Percentiles rank a stretch among this genome's conserved stretches.
Conservation (phyloP, 306 rosid genomes). For the Cicer arietinum region DNA sequence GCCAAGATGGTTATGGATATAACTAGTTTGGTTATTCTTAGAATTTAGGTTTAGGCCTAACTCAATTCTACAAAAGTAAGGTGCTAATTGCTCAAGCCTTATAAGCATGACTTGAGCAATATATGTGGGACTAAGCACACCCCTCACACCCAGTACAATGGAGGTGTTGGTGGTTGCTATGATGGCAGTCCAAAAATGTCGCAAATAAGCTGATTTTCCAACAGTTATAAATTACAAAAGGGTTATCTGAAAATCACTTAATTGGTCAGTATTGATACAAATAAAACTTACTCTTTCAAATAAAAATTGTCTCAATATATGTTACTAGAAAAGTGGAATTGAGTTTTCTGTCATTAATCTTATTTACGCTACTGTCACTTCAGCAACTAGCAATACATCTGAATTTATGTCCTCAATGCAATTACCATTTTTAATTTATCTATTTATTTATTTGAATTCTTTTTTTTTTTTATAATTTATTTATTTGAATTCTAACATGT, state of each 20-base stretch:
- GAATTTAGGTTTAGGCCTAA: not conserved
- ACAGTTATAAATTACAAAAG: not conserved
- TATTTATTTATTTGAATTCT: conserved; percentile 14
- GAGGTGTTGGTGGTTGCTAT: not conserved
- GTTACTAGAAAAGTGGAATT: conserved; percentile 1
- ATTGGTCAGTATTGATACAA: not conserved
- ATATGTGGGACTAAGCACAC: not conserved
- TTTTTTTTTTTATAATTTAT: not conserved
- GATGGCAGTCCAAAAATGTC: not conserved
- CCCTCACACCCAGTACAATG: not conserved
- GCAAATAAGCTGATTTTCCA: too few species aligned
- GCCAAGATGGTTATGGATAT: not conserved
- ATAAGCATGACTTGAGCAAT: not conserved
- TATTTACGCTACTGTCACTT: not conserved
- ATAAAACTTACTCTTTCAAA: not conserved
- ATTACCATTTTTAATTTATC: not conserved
- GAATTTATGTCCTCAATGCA: not conserved
- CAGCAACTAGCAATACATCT: conserved; percentile 1
- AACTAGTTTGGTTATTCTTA: not conserved
- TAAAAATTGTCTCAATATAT: not conserved
- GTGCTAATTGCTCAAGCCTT: not conserved
- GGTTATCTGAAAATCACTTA: not conserved
- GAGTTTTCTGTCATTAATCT: conserved; percentile 22
- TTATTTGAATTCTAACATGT: conserved; percentile 19
- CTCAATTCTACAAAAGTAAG: not conserved